Conservation (phyloP, 1,284 basidiomycete genomes). For the Fomitopsis betulina region DNA sequence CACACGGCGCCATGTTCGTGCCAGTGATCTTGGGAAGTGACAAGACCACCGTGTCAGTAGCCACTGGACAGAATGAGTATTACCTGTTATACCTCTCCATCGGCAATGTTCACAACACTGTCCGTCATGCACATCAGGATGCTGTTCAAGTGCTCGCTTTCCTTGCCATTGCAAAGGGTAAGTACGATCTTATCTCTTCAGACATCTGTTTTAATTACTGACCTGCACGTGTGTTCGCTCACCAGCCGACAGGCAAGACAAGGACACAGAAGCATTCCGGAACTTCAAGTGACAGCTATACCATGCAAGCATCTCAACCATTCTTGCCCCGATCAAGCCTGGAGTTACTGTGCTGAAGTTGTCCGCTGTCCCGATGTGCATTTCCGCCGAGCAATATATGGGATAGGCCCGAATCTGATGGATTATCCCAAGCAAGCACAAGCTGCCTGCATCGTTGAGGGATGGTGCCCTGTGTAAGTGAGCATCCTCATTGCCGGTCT, state of each 20-base stretch:
- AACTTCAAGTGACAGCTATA: background rate
- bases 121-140: slow-evolving; percentile 17
- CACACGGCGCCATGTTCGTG: slow-evolving; percentile 15
- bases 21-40: slow-evolving; percentile 21
- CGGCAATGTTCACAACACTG: slow-evolving; percentile 15
- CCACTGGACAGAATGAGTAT: slow-evolving; percentile 18
- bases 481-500: background rate
- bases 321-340: slow-evolving; percentile 20
- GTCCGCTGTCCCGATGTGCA: slow-evolving; percentile 21
- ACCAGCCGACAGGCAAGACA: background rate
- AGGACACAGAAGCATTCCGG: slow-evolving; percentile 6
- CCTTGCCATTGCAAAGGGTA: slow-evolving; percentile 23
- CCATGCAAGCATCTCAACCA: slow-evolving; percentile 11
- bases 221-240: background rate
- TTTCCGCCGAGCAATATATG: slow-evolving; percentile 17
- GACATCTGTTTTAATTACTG: background rate
- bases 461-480: slow-evolving; percentile 26
- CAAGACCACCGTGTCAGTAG: slow-evolving; percentile 20
- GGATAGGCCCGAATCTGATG: slow-evolving; percentile 25
- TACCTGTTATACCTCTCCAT: slow-evolving; percentile 14
- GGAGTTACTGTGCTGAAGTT: slow-evolving; percentile 18
- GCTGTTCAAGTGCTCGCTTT: slow-evolving; percentile 16
- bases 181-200: too few species aligned
- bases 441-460: slow-evolving; percentile 20
- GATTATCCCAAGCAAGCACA: slow-evolving; percentile 28